Conservation (phyloP, 257 asterid genomes). For the Salvia hispanica region DNA sequence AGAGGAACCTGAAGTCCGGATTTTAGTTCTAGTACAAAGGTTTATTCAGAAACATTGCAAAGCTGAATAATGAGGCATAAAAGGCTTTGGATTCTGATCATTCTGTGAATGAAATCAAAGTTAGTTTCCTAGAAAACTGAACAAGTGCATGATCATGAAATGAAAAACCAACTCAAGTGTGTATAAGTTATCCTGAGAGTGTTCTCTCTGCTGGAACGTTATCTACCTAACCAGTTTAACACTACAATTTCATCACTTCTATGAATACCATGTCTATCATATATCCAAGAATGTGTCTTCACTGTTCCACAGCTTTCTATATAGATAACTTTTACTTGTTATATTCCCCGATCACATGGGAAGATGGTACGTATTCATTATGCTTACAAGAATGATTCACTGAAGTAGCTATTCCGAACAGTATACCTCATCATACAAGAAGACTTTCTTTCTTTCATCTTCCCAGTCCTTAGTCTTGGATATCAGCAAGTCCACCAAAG, state of each 20-base stretch:
- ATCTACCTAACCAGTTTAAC: background rate
- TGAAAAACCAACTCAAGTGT: background rate
- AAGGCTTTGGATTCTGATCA: conserved; percentile 1
- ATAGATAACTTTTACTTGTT: conserved; percentile 11
- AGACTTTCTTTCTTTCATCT: conserved; percentile 79
- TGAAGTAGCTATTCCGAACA: conserved; percentile 16
- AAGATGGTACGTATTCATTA: background rate
- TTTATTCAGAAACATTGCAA: conserved; percentile 4
- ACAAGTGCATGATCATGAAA: background rate
- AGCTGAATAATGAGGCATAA: too few relatives aligned
- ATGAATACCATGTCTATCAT: background rate
- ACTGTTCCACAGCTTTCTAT: background rate
- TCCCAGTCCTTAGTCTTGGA: conserved; percentile 87
- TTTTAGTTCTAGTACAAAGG: background rate
- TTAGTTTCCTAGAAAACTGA: conserved; percentile 1
- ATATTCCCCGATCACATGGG: background rate
- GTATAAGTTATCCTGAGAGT: background rate
- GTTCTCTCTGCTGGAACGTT: conserved; percentile 17
- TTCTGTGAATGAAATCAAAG: background rate
- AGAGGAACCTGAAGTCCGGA: conserved; percentile 68
- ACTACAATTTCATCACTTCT: background rate
- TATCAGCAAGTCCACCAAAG: conserved; percentile 77
- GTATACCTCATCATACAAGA: conserved; percentile 86
- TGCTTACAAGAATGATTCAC: background rate
- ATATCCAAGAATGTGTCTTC: background rate